phyloP scores from a whole-genome alignment of 176 grass and related monocot species.

The Carex littledalei region DNA sequence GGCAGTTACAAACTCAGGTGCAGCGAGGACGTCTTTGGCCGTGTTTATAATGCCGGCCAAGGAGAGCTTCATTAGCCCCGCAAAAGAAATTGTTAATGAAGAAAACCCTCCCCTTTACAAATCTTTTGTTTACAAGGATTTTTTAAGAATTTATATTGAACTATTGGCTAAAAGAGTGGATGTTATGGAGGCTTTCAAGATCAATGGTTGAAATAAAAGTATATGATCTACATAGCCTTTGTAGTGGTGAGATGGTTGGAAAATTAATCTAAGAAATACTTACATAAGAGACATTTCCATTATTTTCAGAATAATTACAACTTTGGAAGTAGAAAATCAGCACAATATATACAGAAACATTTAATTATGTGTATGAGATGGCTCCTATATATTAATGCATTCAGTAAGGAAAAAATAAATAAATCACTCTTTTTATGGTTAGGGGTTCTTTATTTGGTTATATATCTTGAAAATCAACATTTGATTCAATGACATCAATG shows the following conservation, averaged over 20 bases:
- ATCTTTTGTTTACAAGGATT: constrained; percentile 38
- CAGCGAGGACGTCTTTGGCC: constrained; percentile 29
- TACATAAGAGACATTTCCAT: background rate
- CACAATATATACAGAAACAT: background rate
- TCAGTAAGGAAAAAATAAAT: background rate
- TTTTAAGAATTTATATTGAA: constrained; percentile 37
- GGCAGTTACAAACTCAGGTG: constrained; percentile 23
- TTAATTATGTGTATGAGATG: background rate
- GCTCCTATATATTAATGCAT: background rate
- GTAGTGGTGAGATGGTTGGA: background rate
- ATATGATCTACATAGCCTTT: background rate
- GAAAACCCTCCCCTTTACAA: constrained; percentile 22
- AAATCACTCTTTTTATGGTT: background rate
- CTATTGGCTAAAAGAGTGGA: constrained; percentile 38
- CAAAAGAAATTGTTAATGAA: constrained; percentile 13
- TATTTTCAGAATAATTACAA: background rate
- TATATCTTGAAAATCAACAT: constrained; percentile 16
- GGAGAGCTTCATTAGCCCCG: constrained; percentile 28
- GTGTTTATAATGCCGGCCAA: constrained; percentile 37
- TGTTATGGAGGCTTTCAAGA: constrained; percentile 58
- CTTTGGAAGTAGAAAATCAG: background rate
- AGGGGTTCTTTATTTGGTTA: background rate
- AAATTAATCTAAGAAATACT: background rate
- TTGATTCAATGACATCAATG: constrained; percentile 30
- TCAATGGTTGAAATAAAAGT: constrained; percentile 9